phyloP scores from a whole-genome alignment of 2,329 filamentous ascomycete species.

The Pochonia chlamydosporia region DNA sequence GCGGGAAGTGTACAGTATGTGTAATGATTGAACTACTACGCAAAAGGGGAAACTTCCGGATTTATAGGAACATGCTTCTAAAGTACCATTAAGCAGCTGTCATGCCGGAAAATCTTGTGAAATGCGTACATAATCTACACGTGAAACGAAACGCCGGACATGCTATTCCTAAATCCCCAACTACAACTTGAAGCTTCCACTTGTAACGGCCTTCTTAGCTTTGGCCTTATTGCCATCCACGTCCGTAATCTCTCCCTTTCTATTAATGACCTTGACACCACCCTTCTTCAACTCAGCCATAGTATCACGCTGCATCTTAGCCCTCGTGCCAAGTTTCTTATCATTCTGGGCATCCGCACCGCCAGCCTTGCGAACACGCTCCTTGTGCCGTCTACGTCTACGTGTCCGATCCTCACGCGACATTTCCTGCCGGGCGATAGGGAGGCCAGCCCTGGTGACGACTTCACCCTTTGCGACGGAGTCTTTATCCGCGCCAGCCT shows the following conservation, averaged over 20 bases:
- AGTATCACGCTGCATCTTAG: slow-evolving; percentile 40
- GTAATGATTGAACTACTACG: neutral
- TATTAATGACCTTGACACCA: slow-evolving; percentile 86
- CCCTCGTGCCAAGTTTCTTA: slow-evolving; percentile 48
- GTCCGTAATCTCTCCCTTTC: slow-evolving; percentile 79
- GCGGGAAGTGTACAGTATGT: neutral
- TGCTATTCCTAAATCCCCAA: too few species aligned
- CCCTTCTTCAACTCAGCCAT: slow-evolving; percentile 71
- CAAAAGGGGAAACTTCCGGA: neutral
- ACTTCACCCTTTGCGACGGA: slow-evolving; percentile 63
- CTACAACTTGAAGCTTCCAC: slow-evolving; percentile 60
- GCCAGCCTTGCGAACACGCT: slow-evolving; percentile 68
- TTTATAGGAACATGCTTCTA: too few species aligned
- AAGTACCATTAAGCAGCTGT: too few species aligned
- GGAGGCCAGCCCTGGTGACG: slow-evolving; percentile 69
- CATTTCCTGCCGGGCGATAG: slow-evolving; percentile 80
- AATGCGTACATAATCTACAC: too few species aligned
- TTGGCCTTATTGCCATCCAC: slow-evolving; percentile 74
- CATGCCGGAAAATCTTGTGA: too few species aligned
- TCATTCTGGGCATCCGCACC: slow-evolving; percentile 25
- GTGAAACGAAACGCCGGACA: neutral
- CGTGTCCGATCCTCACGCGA: slow-evolving; percentile 77
- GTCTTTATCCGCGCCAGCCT: slow-evolving; percentile 66
- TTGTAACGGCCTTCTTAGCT: slow-evolving; percentile 42
- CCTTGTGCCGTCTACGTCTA: slow-evolving; percentile 75